Conservation (phyloP, 352 stramenopile genomes). For the Globisporangium barbulae region DNA sequence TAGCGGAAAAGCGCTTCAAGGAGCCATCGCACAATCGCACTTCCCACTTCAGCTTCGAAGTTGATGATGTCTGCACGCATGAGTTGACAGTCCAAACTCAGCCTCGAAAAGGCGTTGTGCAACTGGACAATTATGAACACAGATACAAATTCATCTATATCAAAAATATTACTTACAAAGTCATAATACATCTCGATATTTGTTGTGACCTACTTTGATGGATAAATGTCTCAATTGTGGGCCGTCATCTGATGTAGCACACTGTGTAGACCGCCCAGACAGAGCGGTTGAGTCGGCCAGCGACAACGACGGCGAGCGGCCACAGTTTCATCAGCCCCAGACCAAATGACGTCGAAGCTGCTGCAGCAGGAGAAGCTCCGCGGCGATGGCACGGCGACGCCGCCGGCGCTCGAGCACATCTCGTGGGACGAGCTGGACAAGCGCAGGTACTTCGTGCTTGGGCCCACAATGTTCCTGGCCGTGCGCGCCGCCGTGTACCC, state of each 20-base stretch:
- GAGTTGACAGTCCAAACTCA: not conserved
- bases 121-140: too few species aligned
- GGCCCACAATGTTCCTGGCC: slow-evolving; percentile 75
- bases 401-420: slow-evolving; percentile 64
- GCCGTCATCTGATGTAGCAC: not conserved
- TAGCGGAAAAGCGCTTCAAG: not conserved
- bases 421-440: slow-evolving; percentile 90
- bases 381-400: not conserved
- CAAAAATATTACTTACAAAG: too few species aligned
- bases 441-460: slow-evolving; percentile 81
- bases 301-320: not conserved
- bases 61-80: not conserved
- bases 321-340: not conserved
- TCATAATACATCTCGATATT: too few species aligned
- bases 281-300: slow-evolving; percentile 2
- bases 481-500: slow-evolving; percentile 85
- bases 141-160: too few species aligned
- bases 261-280: not conserved
- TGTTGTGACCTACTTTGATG: not conserved
- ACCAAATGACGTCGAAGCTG: not conserved
- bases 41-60: not conserved
- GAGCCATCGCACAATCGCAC: slow-evolving; percentile 2
- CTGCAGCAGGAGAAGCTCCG: slow-evolving; percentile 1
- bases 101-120: too few species aligned
- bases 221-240: not conserved